Conservation (phyloP, 805 yeast species). For the Candida loeiensis region DNA sequence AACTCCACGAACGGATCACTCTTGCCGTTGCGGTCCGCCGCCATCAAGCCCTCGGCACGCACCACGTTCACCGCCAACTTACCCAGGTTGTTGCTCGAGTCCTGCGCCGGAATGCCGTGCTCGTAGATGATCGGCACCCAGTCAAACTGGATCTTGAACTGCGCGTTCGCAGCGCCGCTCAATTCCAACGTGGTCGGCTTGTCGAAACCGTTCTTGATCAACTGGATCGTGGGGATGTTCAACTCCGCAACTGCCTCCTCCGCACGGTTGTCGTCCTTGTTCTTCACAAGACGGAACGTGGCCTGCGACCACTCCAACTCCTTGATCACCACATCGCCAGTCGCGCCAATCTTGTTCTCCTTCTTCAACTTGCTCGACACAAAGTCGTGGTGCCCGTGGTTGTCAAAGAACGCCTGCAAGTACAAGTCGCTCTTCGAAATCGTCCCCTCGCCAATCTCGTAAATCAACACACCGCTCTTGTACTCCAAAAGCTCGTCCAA, state of each 20-base stretch:
- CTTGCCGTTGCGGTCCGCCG: conserved; percentile 90
- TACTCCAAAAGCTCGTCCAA: conserved; percentile 55
- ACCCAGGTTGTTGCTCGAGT: conserved; percentile 75
- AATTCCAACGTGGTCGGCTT: conserved; percentile 57
- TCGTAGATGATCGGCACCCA: conserved; percentile 72
- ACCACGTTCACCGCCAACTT: conserved; percentile 56
- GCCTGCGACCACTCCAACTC: conserved; percentile 74
- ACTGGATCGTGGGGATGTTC: conserved; percentile 60
- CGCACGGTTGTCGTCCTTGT: conserved; percentile 50
- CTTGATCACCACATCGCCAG: conserved; percentile 73
- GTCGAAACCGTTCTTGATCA: conserved; percentile 62
- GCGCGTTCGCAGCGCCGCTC: conserved; percentile 40
- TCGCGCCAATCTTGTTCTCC: conserved; percentile 33
- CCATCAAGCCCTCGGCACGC: conserved; percentile 63
- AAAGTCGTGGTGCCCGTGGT: conserved; percentile 62
- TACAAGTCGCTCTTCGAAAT: conserved; percentile 54
- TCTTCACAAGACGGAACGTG: conserved; percentile 58
- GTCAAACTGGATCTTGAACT: conserved; percentile 57
- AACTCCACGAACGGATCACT: conserved; percentile 87
- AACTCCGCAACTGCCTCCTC: conserved; percentile 60
- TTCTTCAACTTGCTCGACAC: conserved; percentile 53
- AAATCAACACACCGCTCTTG: conserved; percentile 74
- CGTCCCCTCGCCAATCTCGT: conserved; percentile 58
- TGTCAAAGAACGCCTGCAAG: conserved; percentile 76
- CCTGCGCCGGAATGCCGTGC: conserved; percentile 63